These are phyloP conservation scores for Brettanomyces nanus DNA, from an alignment of 805 yeast species.

Conservation along the genomic window DNA sequence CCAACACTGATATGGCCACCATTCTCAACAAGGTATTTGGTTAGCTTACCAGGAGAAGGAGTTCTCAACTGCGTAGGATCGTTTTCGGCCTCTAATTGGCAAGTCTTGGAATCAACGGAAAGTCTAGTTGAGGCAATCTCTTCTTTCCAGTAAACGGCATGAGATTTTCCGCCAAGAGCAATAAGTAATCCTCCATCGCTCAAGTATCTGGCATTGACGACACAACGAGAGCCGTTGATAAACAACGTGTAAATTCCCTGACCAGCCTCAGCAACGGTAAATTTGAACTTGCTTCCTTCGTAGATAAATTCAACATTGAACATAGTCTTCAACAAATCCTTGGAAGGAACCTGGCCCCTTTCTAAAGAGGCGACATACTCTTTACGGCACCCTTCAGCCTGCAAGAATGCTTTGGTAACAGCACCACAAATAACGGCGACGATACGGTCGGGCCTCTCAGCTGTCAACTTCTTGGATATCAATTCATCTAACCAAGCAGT, in stretches of 20 bases:
- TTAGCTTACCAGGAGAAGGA: slow-evolving; percentile 98
- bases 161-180: slow-evolving; percentile 87
- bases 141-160: slow-evolving; percentile 95
- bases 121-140: slow-evolving; percentile 93
- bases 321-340: slow-evolving; percentile 72
- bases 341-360: slow-evolving; percentile 91
- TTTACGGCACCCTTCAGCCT: slow-evolving; percentile 58
- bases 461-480: slow-evolving; percentile 86
- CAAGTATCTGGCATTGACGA: slow-evolving; percentile 78
- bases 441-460: slow-evolving; percentile 91
- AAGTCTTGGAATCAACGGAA: slow-evolving; percentile 92
- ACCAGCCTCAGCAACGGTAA: slow-evolving; percentile 92
- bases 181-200: slow-evolving; percentile 92
- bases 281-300: slow-evolving; percentile 87
- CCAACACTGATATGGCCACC: slow-evolving; percentile 92
- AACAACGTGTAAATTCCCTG: slow-evolving; percentile 79
- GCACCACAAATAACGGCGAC: slow-evolving; percentile 97
- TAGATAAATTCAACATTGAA: slow-evolving; percentile 93
- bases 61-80: slow-evolving; percentile 98
- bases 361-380: slow-evolving; percentile 74
- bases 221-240: slow-evolving; percentile 86
- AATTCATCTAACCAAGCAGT: slow-evolving; percentile 99
- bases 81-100: slow-evolving; percentile 87
- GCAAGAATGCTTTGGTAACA: slow-evolving; percentile 86
- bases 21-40: slow-evolving; percentile 84